Conservation (phyloP, 2,329 filamentous ascomycete species). For the Ilyonectria mors-panacis region DNA sequence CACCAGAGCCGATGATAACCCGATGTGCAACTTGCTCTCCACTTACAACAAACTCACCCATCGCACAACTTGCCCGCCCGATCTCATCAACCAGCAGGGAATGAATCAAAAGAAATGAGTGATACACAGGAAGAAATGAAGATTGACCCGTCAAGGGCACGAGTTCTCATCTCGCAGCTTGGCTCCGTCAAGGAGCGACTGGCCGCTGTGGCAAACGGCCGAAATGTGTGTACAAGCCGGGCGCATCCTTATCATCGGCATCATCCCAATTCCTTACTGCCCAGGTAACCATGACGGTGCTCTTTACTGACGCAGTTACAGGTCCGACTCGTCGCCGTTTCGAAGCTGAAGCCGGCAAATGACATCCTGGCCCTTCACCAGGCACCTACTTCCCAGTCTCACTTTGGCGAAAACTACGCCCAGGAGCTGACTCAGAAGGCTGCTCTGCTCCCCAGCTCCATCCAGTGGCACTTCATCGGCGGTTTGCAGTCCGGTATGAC, state of each 20-base stretch:
- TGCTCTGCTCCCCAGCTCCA: constrained; percentile 79
- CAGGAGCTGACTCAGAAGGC: constrained; percentile 93
- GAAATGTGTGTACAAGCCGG: constrained; percentile 62
- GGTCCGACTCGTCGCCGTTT: constrained; percentile 93
- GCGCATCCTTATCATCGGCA: background rate
- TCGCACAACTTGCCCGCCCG: constrained; percentile 18
- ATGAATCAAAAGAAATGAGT: constrained; percentile 56
- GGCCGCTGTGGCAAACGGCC: constrained; percentile 65
- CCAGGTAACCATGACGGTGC: background rate
- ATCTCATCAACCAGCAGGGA: constrained; percentile 3
- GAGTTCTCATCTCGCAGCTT: constrained; percentile 74
- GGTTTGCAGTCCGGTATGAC: constrained; percentile 81
- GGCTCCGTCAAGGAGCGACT: constrained; percentile 72
- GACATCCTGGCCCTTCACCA: constrained; percentile 90
- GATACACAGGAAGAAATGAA: constrained; percentile 68
- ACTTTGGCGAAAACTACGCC: constrained; percentile 98
- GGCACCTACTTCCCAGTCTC: constrained; percentile 70
- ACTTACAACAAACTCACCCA: constrained; percentile 46
- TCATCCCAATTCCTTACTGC: constrained; percentile 23
- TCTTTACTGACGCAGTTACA: constrained; percentile 52
- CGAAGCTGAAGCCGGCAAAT: constrained; percentile 93
- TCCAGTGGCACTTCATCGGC: constrained; percentile 98
- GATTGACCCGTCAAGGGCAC: constrained; percentile 73
- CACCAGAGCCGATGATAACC: constrained; percentile 53
- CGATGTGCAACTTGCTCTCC: constrained; percentile 43